Percentiles rank a stretch among this genome's conserved stretches.
Conservation (phyloP, 192 early-diverging fungal species). For the Paraglomus occultum region DNA sequence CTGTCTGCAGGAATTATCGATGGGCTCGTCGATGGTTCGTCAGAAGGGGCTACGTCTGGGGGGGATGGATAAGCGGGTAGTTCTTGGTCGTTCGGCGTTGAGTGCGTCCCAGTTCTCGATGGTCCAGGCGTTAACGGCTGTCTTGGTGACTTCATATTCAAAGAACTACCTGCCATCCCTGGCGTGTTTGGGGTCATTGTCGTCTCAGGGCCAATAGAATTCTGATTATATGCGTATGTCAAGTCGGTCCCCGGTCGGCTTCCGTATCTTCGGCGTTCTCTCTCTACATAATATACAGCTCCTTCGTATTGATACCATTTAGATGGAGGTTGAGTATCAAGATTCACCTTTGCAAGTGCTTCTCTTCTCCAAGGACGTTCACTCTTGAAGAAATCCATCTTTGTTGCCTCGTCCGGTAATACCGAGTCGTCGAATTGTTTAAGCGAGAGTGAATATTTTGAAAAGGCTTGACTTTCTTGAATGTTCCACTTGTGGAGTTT, state of each 20-base stretch:
- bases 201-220: neutral
- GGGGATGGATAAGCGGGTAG: conserved; percentile 19
- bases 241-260: neutral
- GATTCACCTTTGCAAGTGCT: no score
- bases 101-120: neutral
- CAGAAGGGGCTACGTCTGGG: neutral
- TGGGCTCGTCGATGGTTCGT: neutral
- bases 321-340: neutral
- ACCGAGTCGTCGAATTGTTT: neutral
- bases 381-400: neutral
- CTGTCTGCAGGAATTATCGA: no score
- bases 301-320: conserved; percentile 3
- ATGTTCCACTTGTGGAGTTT: no score
- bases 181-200: conserved; percentile 22
- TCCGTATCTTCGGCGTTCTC: neutral
- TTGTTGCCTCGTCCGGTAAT: neutral
- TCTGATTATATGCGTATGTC: neutral
- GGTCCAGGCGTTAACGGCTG: neutral
- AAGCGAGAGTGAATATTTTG: no score
- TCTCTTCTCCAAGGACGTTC: neutral
- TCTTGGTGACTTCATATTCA: conserved; percentile 3
- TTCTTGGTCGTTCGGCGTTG: neutral
- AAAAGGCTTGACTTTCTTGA: no score
- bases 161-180: conserved; percentile 1
- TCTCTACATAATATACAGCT: neutral